A percentile compares a stretch with the other conserved stretches of the same genome.
These are phyloP conservation scores for Gossypium bickii DNA, from an alignment of 345 rosid genomes.

Conservation along the genomic window DNA sequence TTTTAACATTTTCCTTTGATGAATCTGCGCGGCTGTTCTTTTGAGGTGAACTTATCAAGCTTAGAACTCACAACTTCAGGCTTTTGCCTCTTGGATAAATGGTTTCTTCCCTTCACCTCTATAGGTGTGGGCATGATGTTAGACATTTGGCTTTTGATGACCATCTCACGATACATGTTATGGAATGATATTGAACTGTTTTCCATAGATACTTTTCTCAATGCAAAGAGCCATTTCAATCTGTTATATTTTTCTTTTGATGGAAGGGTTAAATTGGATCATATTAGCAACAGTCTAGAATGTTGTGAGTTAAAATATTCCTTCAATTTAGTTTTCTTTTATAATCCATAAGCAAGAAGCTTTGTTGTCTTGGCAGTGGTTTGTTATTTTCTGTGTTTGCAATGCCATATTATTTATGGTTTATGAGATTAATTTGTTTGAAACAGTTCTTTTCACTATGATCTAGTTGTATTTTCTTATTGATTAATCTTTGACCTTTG, in stretches of 20 bases:
- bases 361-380: neutral
- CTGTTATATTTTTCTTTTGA: neutral
- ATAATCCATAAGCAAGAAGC: neutral
- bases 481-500: neutral
- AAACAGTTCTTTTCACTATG: neutral
- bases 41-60: slow-evolving; percentile 4
- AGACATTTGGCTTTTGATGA: neutral
- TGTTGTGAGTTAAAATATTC: neutral
- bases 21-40: neutral
- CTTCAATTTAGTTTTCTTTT: neutral
- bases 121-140: neutral
- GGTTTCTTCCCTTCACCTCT: neutral
- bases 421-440: neutral
- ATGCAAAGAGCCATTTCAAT: neutral
- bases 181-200: neutral
- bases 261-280: neutral
- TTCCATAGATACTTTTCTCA: neutral
- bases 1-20: neutral
- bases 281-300: neutral
- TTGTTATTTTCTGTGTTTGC: neutral
- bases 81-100: slow-evolving; percentile 7
- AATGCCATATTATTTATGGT: neutral
- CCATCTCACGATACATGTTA: neutral
- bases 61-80: slow-evolving; percentile 1
- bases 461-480: neutral